These are phyloP conservation scores for Mortierella polycephala DNA, from an alignment of 371 early-diverging fungal genomes.

Conservation along the genomic window DNA sequence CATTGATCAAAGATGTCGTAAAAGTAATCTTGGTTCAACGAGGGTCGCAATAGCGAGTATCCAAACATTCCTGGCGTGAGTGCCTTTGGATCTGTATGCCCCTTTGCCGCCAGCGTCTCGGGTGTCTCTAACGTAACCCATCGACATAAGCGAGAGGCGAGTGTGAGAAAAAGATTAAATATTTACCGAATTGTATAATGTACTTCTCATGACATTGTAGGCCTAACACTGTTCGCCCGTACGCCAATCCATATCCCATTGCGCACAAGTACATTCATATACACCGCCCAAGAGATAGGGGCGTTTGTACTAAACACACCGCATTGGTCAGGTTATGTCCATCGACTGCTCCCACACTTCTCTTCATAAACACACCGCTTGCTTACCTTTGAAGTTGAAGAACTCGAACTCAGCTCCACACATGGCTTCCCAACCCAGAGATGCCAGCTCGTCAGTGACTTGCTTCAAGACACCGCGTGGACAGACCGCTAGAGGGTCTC, in stretches of 20 bases:
- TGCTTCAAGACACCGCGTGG: slow-evolving; percentile 74
- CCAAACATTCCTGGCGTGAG: slow-evolving; percentile 87
- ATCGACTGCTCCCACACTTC: background rate
- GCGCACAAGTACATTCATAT: too few relatives aligned
- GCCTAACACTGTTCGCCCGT: too few relatives aligned
- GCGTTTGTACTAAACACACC: too few relatives aligned
- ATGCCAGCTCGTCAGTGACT: slow-evolving; percentile 55
- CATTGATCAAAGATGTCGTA: slow-evolving; percentile 77
- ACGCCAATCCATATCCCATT: too few relatives aligned
- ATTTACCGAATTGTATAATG: too few relatives aligned
- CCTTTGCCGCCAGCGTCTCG: slow-evolving; percentile 68
- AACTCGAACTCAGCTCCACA: slow-evolving; percentile 88
- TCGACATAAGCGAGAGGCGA: background rate
- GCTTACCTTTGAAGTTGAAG: slow-evolving; percentile 82
- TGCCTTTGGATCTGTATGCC: slow-evolving; percentile 62
- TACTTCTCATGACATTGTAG: too few relatives aligned
- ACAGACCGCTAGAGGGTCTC: slow-evolving; percentile 70
- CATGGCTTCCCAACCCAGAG: slow-evolving; percentile 65
- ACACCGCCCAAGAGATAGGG: too few relatives aligned
- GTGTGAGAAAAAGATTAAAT: background rate
- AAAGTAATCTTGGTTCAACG: slow-evolving; percentile 77
- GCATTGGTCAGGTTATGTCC: background rate
- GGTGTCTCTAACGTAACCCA: slow-evolving; percentile 70
- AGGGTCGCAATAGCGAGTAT: slow-evolving; percentile 81
- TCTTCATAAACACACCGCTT: background rate